Conservation (phyloP, 176 grass and related monocot species). For the Zea luxurians region DNA sequence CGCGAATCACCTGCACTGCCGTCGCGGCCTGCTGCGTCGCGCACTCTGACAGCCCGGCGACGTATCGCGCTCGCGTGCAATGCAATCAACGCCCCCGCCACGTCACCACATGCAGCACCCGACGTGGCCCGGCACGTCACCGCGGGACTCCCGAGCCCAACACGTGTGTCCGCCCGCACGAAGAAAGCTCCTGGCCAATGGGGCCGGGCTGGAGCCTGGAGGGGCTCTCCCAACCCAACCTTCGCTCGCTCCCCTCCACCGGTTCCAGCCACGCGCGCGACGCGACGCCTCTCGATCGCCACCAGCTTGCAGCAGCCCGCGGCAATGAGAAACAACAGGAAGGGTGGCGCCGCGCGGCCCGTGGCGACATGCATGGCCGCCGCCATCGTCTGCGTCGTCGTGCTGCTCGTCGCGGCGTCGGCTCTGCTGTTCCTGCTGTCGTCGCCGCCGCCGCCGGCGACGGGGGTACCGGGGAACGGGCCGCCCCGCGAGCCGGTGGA, state of each 20-base stretch:
- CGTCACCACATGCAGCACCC: background rate
- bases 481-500: conserved; percentile 45
- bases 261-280: background rate
- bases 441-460: background rate
- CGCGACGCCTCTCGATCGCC: background rate
- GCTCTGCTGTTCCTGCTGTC: background rate
- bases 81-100: conserved; percentile 28
- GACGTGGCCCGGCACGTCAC: conserved; percentile 31
- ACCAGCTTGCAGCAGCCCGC: background rate
- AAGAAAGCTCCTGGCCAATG: conserved; percentile 24
- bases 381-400: conserved; percentile 14
- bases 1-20: background rate
- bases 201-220: background rate
- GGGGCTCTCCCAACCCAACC: background rate
- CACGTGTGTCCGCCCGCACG: conserved; percentile 31
- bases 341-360: background rate
- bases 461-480: background rate
- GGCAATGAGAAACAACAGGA: background rate
- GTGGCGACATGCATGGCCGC: background rate
- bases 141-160: background rate
- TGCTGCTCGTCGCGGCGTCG: conserved; percentile 36
- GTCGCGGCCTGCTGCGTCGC: background rate
- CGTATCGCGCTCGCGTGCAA: background rate
- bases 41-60: background rate
- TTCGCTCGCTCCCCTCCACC: background rate